Base-by-base conservation (phyloP, 2,329 filamentous ascomycete species). In the Elsinoe arachidis region DNA sequence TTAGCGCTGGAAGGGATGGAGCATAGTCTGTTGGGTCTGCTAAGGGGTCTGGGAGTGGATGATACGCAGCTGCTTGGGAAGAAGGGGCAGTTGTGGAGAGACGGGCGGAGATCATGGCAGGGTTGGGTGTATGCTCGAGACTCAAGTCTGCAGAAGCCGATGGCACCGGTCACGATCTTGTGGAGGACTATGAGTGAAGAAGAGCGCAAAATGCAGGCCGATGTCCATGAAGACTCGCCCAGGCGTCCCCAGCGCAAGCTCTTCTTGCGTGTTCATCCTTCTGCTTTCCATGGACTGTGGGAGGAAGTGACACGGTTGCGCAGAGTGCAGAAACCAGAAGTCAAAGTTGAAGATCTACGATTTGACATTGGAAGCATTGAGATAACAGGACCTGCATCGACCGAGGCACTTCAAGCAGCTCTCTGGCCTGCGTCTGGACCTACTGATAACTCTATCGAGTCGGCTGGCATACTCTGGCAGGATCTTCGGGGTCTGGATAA, bases 211-310 rank as follows among this genome's bases (percentile, higher is more conserved):
- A 30, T 63, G 65, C 7, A 35, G 11, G 23, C 35, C 7, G 30
- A 11, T 7, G 14, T 34, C 6, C n/a, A 61, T 30, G 61, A 6
- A 12, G 2, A 34, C 17, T 41, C 37, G 33, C 47, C 17, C 15
- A 52, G 17, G 11, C 23, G 23, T 43, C 38, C 46, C 19, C 59
- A 37, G 59, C 37, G 23, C 59, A 49, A 46, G 54, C 21, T 88
- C 0, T 83, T 92, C 57, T 71, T 96, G 54, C 80, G 91, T 56
- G 74, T 92, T 1, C 92, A 97, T 68, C 93, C 93, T 1, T 86
- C 90, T 17, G 86, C 87, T 5, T 92, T 90, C 65, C 72, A 83
- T 1, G 80, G 87, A 63, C 69, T 85, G 0, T 90, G 88, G 76
- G 76, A 83, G 19, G 78, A 86, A 59, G 69, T 90, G 1, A 65